Evolutionary conservation across 192 early-diverging fungal species (phyloP).

Genomic region (Umbelopsis ramanniana): DNA sequence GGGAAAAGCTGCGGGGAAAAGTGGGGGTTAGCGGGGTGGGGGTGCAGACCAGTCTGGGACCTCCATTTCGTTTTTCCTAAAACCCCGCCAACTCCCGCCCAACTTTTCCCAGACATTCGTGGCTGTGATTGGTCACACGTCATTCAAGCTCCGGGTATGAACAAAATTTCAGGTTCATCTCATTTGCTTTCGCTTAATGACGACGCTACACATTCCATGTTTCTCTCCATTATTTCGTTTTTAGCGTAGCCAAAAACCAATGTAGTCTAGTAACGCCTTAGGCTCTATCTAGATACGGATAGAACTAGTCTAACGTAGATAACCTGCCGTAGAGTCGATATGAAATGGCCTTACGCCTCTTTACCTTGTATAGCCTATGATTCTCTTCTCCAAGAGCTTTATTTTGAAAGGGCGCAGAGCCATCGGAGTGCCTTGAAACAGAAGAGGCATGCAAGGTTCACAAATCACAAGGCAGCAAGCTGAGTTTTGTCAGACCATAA

Average conservation of each 20-base stretch:
- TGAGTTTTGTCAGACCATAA: background rate
- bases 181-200: too few species aligned
- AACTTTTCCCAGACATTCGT: background rate
- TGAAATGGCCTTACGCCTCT: background rate
- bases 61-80: too few species aligned
- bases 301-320: too few species aligned
- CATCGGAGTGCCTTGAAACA: background rate
- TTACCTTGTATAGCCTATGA: background rate
- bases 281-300: too few species aligned
- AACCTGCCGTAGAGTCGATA: too few species aligned
- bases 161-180: too few species aligned
- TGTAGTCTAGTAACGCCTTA: too few species aligned
- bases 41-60: background rate
- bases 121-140: background rate
- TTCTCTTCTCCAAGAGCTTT: background rate
- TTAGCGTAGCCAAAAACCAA: too few species aligned
- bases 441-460: background rate
- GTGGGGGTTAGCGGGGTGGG: background rate
- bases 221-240: too few species aligned
- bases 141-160: background rate
- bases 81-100: conserved; percentile 6
- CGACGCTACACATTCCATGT: too few species aligned
- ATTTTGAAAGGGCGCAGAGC: background rate
- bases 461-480: conserved; percentile 6
- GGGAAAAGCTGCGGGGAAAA: background rate